Base-by-base conservation (phyloP, 345 rosid species). In the Ceriops decandra region DNA sequence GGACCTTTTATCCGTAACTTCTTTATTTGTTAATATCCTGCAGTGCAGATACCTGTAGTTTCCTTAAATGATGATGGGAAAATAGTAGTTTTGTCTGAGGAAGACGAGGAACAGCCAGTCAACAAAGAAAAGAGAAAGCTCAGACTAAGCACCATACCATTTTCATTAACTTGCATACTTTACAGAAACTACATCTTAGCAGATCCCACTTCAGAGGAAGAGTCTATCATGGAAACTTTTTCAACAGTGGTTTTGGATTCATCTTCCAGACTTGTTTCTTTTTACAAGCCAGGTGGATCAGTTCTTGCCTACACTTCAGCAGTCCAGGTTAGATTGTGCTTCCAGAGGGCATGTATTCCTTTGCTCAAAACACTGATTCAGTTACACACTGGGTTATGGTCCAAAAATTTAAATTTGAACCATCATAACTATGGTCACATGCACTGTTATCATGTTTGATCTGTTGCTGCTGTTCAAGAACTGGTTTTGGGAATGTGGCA, bases 161-260 rank as follows among this genome's bases (percentile, higher is more conserved):
- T 85, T 78, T 88, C 95, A 24, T 77, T 93, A 76, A 89, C 91
- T 32, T 87, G 91, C 70, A 32, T 86, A 64, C 96, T 93, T 69
- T 87, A 91, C 81, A 86, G 80, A 83, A 91, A 81, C 33, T 80
- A 89, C 79, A 85, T 93, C 70, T 74, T 93, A 76, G 90, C 88
- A n/a, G 97, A 91, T 69, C 96, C 98, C 42, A 86, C 89, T 74
- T 80, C 88, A 0, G 97, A 88, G 84, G 97, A 93, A 82, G 98
- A 93, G 79, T 80, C 89, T 3, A 71, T 88, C 56, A 88, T 93
- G 97, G 93, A 89, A 79, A 89, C 98, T 46, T 64, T 77, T 27
- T 81, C 85, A 59, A 89, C 91, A 0, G 83, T 86, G 54, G 97
- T 88, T 64, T 79, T 93, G 72, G 91, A 93, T 79, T 77, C 88